Conservation (phyloP, 2,329 filamentous ascomycete species). For the Pseudogymnoascus sp. region DNA sequence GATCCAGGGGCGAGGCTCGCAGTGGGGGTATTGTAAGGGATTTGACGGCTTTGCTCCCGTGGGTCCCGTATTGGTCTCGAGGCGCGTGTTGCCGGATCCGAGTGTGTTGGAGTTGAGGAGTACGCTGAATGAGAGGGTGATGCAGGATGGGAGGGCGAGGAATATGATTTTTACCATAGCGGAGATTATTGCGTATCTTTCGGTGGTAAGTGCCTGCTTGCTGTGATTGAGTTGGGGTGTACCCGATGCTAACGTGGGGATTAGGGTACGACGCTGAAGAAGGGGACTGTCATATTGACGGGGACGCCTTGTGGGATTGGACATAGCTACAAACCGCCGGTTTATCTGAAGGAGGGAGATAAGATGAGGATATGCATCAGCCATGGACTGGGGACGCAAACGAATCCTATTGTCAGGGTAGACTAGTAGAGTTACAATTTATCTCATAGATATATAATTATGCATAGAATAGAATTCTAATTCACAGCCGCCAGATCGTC, state of each 20-base stretch:
- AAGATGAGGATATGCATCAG: constrained; percentile 14
- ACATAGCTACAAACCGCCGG: constrained; percentile 22
- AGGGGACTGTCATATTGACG: constrained; percentile 15
- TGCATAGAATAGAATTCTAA: neutral
- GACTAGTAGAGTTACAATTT: neutral
- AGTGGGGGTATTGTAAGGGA: constrained; percentile 52
- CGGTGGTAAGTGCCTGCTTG: neutral
- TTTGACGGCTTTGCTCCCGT: constrained; percentile 50
- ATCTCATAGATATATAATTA: neutral
- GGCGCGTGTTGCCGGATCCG: constrained; percentile 31
- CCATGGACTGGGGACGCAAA: constrained; percentile 20
- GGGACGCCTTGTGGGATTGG: constrained; percentile 14
- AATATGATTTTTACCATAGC: constrained; percentile 47
- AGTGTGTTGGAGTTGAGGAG: constrained; percentile 32
- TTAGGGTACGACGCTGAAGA: constrained; percentile 21
- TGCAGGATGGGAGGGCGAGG: constrained; percentile 39
- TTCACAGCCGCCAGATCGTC: constrained; percentile 14
- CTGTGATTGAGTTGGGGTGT: neutral
- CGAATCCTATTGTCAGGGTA: constrained; percentile 15
- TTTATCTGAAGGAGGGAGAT: constrained; percentile 32
- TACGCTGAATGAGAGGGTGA: constrained; percentile 40
- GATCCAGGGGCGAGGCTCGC: constrained; percentile 44
- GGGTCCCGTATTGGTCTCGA: constrained; percentile 41
- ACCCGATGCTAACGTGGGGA: constrained; percentile 23
- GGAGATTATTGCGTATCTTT: constrained; percentile 30